phyloP scores from a whole-genome alignment of 2,329 filamentous ascomycete genomes.

The Coniosporium tulheliwenetii region DNA sequence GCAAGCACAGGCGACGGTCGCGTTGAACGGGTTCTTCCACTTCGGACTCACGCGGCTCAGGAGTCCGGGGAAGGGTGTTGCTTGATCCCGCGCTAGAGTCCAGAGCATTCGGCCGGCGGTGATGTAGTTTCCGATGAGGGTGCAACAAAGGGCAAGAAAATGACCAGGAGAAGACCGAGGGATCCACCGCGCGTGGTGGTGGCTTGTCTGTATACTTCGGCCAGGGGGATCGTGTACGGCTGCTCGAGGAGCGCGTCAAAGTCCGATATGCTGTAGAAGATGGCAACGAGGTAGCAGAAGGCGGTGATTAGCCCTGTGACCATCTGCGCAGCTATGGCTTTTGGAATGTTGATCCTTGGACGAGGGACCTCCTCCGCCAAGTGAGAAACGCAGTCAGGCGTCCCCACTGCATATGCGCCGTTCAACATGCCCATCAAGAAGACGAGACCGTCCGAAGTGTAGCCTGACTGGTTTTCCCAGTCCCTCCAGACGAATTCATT shows the following conservation, averaged over 20 bases:
- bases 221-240: conserved; percentile 2
- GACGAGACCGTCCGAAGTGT: conserved; percentile 36
- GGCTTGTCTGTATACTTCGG: conserved; percentile 4
- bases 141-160: conserved; percentile 29
- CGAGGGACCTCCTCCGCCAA: conserved; percentile 20
- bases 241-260: conserved; percentile 3
- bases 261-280: conserved; percentile 9
- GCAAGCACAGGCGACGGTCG: conserved; percentile 34
- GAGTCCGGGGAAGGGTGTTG: conserved; percentile 35
- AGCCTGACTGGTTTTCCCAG: conserved; percentile 26
- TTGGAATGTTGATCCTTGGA: conserved; percentile 22
- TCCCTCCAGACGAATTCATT: conserved; percentile 25
- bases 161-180: conserved; percentile 1
- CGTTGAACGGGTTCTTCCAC: conserved; percentile 38
- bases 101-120: conserved; percentile 47
- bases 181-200: conserved; percentile 1
- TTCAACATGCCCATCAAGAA: conserved; percentile 33
- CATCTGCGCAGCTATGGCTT: conserved; percentile 22
- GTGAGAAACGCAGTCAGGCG: conserved; percentile 18
- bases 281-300: conserved; percentile 20
- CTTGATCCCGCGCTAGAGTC: conserved; percentile 40
- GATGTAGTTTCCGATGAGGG: conserved; percentile 41
- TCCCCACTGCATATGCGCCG: conserved; percentile 21
- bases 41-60: conserved; percentile 30
- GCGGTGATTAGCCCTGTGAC: conserved; percentile 19